A percentile compares a stretch with the other conserved stretches of the same genome.
Evolutionary conservation across 2,329 filamentous ascomycete species (phyloP).

Genomic region (Penicillium brasilianum): DNA sequence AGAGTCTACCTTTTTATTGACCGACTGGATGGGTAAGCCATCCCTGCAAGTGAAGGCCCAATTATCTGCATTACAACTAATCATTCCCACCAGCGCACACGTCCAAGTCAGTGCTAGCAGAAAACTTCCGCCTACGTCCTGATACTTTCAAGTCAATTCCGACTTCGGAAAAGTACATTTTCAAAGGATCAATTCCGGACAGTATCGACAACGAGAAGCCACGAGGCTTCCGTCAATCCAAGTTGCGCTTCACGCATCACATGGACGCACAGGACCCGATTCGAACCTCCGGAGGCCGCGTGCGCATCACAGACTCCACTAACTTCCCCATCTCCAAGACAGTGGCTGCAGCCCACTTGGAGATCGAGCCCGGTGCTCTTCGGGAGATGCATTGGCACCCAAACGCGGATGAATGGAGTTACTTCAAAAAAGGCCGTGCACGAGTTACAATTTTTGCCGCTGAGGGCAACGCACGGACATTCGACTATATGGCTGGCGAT

Average conservation of each 20-base stretch:
- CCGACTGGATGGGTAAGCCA: conserved; percentile 69
- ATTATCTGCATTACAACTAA: neutral
- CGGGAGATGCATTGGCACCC: conserved; percentile 85
- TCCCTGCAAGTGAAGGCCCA: neutral
- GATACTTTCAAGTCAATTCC: conserved; percentile 71
- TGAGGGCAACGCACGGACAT: conserved; percentile 71
- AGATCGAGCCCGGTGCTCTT: conserved; percentile 71
- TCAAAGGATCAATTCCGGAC: conserved; percentile 68
- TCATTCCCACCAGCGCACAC: conserved; percentile 61
- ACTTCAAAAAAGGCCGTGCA: conserved; percentile 72
- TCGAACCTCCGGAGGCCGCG: conserved; percentile 67
- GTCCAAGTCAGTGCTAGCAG: conserved; percentile 70
- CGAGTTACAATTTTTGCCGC: conserved; percentile 76
- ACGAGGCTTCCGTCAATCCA: conserved; percentile 68
- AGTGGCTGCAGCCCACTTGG: conserved; percentile 71
- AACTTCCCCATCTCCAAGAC: conserved; percentile 77
- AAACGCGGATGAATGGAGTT: conserved; percentile 78
- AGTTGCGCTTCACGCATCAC: conserved; percentile 70
- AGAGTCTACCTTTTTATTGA: conserved; percentile 73
- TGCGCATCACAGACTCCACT: conserved; percentile 72
- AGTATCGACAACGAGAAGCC: conserved; percentile 68
- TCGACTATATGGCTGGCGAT: conserved; percentile 75
- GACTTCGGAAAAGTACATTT: conserved; percentile 72
- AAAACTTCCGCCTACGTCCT: conserved; percentile 74
- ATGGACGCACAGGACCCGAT: conserved; percentile 71